Conservation (phyloP, 257 asterid species). For the Solanum appendiculatum region DNA sequence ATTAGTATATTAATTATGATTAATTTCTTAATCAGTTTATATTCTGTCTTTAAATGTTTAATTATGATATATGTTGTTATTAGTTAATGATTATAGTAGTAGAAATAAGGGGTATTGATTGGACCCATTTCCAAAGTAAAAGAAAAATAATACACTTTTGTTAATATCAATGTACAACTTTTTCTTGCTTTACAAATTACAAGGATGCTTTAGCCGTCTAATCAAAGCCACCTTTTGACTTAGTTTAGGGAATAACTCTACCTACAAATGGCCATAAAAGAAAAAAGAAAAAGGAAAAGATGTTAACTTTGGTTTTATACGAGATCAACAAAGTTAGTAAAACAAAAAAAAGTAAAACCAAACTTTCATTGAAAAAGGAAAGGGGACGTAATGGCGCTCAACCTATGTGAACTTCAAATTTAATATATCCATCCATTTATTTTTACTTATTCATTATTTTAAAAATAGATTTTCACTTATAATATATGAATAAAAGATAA, state of each 20-base stretch:
- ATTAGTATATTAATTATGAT: no score
- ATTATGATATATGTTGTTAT: conserved; percentile 15
- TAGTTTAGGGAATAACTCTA: background rate
- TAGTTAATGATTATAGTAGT: conserved; percentile 39
- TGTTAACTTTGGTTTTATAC: background rate
- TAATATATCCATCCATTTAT: no score
- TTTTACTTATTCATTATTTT: no score
- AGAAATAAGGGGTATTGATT: background rate
- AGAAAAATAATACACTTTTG: conserved; percentile 36
- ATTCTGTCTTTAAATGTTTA: background rate
- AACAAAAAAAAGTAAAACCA: background rate
- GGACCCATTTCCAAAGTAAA: conserved; percentile 1
- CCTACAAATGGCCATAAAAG: background rate
- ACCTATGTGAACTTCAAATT: no score
- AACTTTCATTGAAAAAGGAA: background rate
- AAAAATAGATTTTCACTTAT: no score
- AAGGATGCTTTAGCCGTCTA: conserved; percentile 38
- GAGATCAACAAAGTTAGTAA: background rate
- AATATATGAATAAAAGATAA: no score
- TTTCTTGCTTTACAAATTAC: conserved; percentile 31
- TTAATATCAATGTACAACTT: conserved; percentile 43
- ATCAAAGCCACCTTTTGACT: conserved; percentile 43
- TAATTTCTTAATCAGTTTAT: background rate
- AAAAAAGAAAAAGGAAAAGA: background rate
- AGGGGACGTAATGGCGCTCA: background rate